These are phyloP conservation scores for Annulohypoxylon truncatum DNA, from an alignment of 2,329 filamentous ascomycete species.

Conservation along the genomic window DNA sequence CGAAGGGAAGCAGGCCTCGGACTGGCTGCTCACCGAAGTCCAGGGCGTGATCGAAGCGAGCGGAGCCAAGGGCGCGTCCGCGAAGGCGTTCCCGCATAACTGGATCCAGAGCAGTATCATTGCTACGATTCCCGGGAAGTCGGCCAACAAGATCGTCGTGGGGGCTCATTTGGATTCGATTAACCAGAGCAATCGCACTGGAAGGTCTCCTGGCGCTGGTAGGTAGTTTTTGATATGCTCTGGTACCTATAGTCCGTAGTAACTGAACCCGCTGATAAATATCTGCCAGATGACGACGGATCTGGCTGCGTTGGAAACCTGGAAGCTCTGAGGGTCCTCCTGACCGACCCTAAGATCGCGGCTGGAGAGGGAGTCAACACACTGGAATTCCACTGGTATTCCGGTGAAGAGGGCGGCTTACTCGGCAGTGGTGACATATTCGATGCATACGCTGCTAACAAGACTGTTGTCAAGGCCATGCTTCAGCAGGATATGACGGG, in stretches of 20 bases:
- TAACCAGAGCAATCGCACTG: conserved; percentile 77
- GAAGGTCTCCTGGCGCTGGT: conserved; percentile 75
- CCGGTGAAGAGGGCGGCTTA: conserved; percentile 82
- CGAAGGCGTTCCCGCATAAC: conserved; percentile 73
- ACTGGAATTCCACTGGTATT: conserved; percentile 89
- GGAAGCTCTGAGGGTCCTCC: conserved; percentile 78
- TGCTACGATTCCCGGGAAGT: conserved; percentile 81
- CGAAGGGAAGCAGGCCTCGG: conserved; percentile 76
- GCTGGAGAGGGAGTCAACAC: conserved; percentile 76
- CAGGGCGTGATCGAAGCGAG: conserved; percentile 69
- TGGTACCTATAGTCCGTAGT: not conserved
- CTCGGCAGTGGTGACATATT: conserved; percentile 73
- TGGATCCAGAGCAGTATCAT: conserved; percentile 85
- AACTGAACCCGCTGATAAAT: not conserved
- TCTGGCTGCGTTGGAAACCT: conserved; percentile 83
- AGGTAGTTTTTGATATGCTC: conserved; percentile 1
- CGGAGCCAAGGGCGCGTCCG: conserved; percentile 70
- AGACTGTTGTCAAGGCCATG: conserved; percentile 55
- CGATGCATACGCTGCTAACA: conserved; percentile 50
- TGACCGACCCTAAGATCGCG: conserved; percentile 71
- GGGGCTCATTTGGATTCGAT: conserved; percentile 85
- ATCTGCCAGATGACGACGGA: conserved; percentile 75
- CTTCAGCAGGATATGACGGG: conserved; percentile 60
- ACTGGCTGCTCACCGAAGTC: conserved; percentile 77
- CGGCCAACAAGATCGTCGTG: conserved; percentile 78